Percentiles rank a stretch among this genome's conserved stretches.
phyloP scores from a whole-genome alignment of 2,329 filamentous ascomycete genomes.

The Tolypocladium inflatum region DNA sequence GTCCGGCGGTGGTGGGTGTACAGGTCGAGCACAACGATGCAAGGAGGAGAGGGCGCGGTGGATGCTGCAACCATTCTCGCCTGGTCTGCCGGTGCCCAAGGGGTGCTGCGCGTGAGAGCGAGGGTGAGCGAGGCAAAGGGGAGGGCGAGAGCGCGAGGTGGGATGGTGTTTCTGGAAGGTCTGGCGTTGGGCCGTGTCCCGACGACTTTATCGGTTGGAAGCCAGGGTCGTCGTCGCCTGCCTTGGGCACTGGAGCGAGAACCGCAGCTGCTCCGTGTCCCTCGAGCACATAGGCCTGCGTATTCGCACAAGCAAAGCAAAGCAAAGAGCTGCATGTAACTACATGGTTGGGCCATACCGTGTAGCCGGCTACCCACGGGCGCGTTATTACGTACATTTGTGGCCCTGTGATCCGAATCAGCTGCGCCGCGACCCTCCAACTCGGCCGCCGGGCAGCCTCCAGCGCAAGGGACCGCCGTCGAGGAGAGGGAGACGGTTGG shows the following conservation, averaged over 20 bases:
- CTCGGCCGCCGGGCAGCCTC: neutral
- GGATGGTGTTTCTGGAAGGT: neutral
- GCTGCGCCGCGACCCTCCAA: conserved; percentile 2
- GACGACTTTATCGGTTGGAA: neutral
- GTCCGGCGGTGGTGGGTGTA: conserved; percentile 3
- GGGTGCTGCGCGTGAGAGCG: neutral
- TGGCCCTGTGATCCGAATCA: conserved; percentile 7
- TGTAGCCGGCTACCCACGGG: conserved; percentile 2
- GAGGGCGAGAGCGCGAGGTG: neutral
- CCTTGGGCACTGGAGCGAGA: neutral
- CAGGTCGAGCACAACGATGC: conserved; percentile 2
- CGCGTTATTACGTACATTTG: conserved; percentile 5
- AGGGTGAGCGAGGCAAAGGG: neutral
- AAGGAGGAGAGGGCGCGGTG: neutral
- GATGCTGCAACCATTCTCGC: conserved; percentile 7
- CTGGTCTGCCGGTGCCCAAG: neutral
- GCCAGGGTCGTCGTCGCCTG: neutral
- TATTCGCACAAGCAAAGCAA: neutral
- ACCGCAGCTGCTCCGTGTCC: neutral
- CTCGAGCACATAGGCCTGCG: neutral
- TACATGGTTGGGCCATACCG: neutral
- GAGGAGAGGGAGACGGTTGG: neutral
- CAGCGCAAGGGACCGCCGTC: neutral
- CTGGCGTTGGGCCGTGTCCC: neutral
- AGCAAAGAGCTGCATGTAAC: neutral